phyloP scores from a whole-genome alignment of 768 basidiomycete species.

The Kondoa malvinella region DNA sequence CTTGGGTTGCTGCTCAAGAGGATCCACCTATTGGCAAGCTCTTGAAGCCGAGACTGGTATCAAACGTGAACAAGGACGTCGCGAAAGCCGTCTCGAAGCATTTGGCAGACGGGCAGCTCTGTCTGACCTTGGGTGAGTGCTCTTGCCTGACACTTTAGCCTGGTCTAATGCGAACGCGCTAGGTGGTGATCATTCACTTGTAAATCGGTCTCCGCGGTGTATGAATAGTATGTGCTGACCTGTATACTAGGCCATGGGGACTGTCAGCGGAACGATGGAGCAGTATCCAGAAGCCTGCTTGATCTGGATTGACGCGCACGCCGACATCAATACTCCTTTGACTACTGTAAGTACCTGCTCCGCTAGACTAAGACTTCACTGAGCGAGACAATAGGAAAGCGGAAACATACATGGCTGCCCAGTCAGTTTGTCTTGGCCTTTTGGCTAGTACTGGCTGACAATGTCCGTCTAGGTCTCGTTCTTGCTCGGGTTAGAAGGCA shows the following conservation, averaged over 20 bases:
- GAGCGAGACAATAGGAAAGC: constrained; percentile 25
- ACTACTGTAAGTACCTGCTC: constrained; percentile 40
- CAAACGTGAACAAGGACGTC: constrained; percentile 50
- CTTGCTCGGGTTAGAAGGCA: constrained; percentile 46
- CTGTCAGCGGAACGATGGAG: constrained; percentile 68
- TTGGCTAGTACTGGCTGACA: too few relatives aligned
- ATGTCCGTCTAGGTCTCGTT: too few relatives aligned
- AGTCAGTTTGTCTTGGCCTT: too few relatives aligned
- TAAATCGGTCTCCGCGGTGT: constrained; percentile 31
- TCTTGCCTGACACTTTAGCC: too few relatives aligned
- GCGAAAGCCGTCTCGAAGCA: constrained; percentile 59
- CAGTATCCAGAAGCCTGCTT: constrained; percentile 47
- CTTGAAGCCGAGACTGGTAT: constrained; percentile 13
- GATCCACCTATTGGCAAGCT: constrained; percentile 18
- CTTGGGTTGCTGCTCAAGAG: neutral
- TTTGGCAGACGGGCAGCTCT: constrained; percentile 58
- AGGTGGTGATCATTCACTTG: constrained; percentile 91
- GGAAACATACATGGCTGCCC: constrained; percentile 99
- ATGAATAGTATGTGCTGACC: neutral
- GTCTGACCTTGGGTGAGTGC: constrained; percentile 73
- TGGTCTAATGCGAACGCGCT: too few relatives aligned
- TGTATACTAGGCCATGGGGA: constrained; percentile 58
- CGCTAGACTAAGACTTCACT: neutral
- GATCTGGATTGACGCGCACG: constrained; percentile 83
- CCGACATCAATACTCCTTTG: constrained; percentile 76